Conservation (phyloP, 257 asterid genomes). For the Solanum bukasovii region DNA sequence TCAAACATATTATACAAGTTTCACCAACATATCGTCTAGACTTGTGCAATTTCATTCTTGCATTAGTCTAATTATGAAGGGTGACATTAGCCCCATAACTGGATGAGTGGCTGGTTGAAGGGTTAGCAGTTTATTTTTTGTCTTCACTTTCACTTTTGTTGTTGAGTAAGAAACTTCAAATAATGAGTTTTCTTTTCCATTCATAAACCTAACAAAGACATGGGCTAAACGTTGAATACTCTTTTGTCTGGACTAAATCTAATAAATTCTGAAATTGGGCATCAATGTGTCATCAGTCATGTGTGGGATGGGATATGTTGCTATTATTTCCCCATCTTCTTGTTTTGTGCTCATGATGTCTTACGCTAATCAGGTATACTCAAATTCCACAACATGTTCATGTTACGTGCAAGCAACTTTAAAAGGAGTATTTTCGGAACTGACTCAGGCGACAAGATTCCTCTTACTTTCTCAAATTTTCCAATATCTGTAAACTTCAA, state of each 20-base stretch:
- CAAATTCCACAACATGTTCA: not conserved
- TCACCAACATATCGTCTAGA: not conserved
- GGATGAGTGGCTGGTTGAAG: not conserved
- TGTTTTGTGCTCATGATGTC: not conserved
- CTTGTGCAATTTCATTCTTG: not conserved
- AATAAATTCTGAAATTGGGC: not conserved
- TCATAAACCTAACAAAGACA: not conserved
- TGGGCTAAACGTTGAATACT: not conserved
- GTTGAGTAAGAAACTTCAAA: not conserved
- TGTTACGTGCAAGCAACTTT: not conserved
- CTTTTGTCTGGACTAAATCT: not conserved
- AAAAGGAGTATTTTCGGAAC: not conserved
- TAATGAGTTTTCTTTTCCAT: not conserved
- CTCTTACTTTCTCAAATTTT: not conserved
- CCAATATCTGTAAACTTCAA: not conserved
- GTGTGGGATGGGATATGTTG: not conserved
- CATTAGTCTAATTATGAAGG: not conserved
- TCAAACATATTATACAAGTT: not conserved
- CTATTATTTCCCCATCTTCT: not conserved
- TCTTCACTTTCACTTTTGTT: not conserved
- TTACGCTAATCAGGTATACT: not conserved
- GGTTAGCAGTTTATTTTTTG: not conserved
- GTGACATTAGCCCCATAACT: not conserved
- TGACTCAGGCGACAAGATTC: not conserved
- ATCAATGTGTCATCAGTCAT: not conserved